Evolutionary conservation across 1,284 basidiomycete species (phyloP).

Genomic region (Meripilus lineatus): DNA sequence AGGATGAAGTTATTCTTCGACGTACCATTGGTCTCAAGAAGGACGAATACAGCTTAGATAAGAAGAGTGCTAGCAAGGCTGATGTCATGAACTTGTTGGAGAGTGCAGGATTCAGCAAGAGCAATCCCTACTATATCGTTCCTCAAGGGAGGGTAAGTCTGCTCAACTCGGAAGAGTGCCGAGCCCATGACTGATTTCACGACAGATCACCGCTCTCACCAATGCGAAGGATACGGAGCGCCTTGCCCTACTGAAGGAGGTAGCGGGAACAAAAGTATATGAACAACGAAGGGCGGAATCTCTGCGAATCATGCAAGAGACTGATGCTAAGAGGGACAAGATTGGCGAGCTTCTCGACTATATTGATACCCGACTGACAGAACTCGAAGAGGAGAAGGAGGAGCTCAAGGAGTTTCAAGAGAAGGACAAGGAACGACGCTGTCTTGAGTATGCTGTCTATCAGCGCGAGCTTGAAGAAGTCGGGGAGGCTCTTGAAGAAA

Average conservation of each 20-base stretch:
- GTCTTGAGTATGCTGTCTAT: conserved; percentile 94
- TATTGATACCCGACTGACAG: conserved; percentile 85
- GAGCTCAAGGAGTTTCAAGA: conserved; percentile 96
- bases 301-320: conserved; percentile 94
- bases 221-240: conserved; percentile 97
- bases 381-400: conserved; percentile 96
- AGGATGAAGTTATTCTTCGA: conserved; percentile 80
- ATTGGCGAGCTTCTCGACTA: conserved; percentile 88
- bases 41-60: conserved; percentile 97
- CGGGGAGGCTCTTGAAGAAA: conserved; percentile 74
- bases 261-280: conserved; percentile 98
- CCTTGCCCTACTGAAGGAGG: conserved; percentile 91
- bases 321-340: conserved; percentile 88
- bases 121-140: conserved; percentile 99
- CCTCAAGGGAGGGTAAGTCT: conserved; percentile 90
- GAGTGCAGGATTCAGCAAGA: conserved; percentile 94
- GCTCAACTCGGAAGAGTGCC: too few relatives aligned
- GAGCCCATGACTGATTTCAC: conserved; percentile 1
- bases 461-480: conserved; percentile 90
- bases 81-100: conserved; percentile 97
- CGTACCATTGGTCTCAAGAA: conserved; percentile 98
- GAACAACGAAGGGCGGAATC: conserved; percentile 93
- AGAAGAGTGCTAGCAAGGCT: conserved; percentile 92
- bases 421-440: conserved; percentile 91
- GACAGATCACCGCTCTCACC: conserved; percentile 90